Percentiles rank a stretch among this genome's conserved stretches.
Evolutionary conservation across 768 basidiomycete species (phyloP).

Genomic region (Brasilioporus rufonigricans): DNA sequence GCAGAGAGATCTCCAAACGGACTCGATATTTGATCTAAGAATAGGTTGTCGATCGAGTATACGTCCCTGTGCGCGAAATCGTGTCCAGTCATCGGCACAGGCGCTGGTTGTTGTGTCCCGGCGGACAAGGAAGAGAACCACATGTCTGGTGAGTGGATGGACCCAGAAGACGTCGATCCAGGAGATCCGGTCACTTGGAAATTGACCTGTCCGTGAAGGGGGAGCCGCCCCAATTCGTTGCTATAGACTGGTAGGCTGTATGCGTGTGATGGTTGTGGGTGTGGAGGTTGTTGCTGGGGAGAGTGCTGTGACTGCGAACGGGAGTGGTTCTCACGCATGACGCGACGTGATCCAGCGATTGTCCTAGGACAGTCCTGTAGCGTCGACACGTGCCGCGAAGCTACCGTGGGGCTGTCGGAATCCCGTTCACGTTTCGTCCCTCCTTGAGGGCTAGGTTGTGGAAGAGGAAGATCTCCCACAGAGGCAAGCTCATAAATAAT

Average conservation of each 20-base stretch:
- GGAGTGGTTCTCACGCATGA: conserved; percentile 25
- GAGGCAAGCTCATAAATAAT: conserved; percentile 70
- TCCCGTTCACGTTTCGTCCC: conserved; percentile 65
- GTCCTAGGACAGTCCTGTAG: conserved; percentile 21
- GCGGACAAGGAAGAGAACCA: conserved; percentile 21
- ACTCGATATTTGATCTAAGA: conserved; percentile 16
- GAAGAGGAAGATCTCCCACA: conserved; percentile 68
- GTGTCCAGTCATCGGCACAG: neutral
- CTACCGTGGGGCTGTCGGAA: conserved; percentile 43
- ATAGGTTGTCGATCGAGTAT: conserved; percentile 25
- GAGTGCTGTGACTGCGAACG: conserved; percentile 10
- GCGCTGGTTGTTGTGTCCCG: neutral
- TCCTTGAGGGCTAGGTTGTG: conserved; percentile 48
- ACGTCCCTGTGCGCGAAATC: conserved; percentile 1
- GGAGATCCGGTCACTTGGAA: conserved; percentile 9
- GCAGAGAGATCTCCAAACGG: conserved; percentile 5
- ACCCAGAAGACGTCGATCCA: neutral
- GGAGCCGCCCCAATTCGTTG: conserved; percentile 56
- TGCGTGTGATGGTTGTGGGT: conserved; percentile 11
- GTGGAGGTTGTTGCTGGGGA: conserved; percentile 1
- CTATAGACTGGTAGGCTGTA: conserved; percentile 53
- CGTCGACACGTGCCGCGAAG: conserved; percentile 1
- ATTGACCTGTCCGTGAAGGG: conserved; percentile 36
- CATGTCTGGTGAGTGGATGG: conserved; percentile 6
- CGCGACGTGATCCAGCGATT: conserved; percentile 37